Evolutionary conservation across 2,329 filamentous ascomycete genomes (phyloP).

Genomic region (Neoscytalidium dimidiatum): DNA sequence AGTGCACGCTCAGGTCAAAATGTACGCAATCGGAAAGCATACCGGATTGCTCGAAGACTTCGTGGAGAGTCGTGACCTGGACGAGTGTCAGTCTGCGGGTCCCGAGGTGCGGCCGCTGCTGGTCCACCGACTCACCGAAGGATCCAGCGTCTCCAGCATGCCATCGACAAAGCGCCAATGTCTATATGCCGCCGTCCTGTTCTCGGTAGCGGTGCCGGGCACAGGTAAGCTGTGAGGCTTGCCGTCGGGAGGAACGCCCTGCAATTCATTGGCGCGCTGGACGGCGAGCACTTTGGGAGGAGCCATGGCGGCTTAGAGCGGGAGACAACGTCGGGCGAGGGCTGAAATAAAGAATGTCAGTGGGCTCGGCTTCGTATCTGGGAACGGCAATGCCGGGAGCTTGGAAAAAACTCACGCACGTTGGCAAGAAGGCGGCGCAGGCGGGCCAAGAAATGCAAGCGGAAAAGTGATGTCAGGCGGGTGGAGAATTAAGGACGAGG

Average conservation of each 20-base stretch:
- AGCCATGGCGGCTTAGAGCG: constrained; percentile 30
- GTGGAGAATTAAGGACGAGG: neutral
- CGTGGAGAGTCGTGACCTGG: constrained; percentile 69
- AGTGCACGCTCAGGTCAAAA: neutral
- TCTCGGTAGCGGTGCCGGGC: constrained; percentile 71
- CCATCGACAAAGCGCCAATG: constrained; percentile 77
- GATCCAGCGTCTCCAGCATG: constrained; percentile 72
- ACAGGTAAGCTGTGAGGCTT: constrained; percentile 77
- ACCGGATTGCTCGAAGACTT: constrained; percentile 72
- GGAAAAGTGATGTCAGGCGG: constrained; percentile 17
- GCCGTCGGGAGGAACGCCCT: constrained; percentile 68
- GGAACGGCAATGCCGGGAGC: neutral
- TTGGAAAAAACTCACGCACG: neutral
- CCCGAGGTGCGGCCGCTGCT: neutral
- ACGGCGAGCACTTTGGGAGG: constrained; percentile 29
- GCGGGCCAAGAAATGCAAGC: constrained; percentile 3
- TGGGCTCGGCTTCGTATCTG: neutral
- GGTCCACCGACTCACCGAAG: constrained; percentile 49
- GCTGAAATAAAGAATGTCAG: neutral
- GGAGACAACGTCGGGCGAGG: neutral
- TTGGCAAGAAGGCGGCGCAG: neutral
- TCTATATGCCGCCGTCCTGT: constrained; percentile 76
- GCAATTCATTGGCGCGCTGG: constrained; percentile 50
- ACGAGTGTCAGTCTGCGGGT: constrained; percentile 15
- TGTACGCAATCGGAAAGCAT: constrained; percentile 21